A percentile compares a stretch with the other conserved stretches of the same genome.
These are phyloP conservation scores for Spergularia marina DNA, from an alignment of 148 eudicot genomes.

Conservation along the genomic window DNA sequence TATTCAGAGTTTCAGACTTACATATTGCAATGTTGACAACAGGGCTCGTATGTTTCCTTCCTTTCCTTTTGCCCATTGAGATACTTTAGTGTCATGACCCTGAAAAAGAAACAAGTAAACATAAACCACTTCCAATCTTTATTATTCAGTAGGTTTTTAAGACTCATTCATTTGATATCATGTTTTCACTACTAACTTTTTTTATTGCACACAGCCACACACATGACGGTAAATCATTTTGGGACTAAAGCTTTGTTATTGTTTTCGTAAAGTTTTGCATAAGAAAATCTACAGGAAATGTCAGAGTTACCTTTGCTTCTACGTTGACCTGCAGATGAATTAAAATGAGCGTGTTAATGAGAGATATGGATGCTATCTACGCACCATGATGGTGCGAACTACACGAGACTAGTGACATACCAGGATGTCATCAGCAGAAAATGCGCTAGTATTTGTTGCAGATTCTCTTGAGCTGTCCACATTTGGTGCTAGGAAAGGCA, in stretches of 20 bases:
- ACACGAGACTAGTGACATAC: slow-evolving; percentile 31
- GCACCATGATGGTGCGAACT: neutral
- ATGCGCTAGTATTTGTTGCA: slow-evolving; percentile 33
- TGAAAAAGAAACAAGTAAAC: slow-evolving; percentile 6
- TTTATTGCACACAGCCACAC: too few relatives aligned
- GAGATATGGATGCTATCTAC: slow-evolving; percentile 5
- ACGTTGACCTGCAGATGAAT: slow-evolving; percentile 40
- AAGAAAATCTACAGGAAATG: neutral
- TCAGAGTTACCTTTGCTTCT: slow-evolving; percentile 43
- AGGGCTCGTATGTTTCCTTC: too few relatives aligned
- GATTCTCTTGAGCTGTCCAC: slow-evolving; percentile 27
- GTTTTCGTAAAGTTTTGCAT: neutral
- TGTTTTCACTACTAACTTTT: too few relatives aligned
- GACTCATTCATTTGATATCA: too few relatives aligned
- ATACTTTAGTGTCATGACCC: slow-evolving; percentile 8
- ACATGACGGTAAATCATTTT: too few relatives aligned
- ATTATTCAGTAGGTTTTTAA: neutral
- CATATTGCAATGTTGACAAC: too few relatives aligned
- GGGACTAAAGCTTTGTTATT: too few relatives aligned
- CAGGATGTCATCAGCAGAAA: slow-evolving; percentile 37
- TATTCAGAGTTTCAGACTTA: too few relatives aligned
- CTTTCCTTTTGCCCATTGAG: too few relatives aligned
- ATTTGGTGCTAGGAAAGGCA: slow-evolving; percentile 37
- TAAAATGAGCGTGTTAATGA: neutral
- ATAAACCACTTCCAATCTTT: neutral